phyloP scores from a whole-genome alignment of 768 basidiomycete genomes.

The Trametes meyenii region DNA sequence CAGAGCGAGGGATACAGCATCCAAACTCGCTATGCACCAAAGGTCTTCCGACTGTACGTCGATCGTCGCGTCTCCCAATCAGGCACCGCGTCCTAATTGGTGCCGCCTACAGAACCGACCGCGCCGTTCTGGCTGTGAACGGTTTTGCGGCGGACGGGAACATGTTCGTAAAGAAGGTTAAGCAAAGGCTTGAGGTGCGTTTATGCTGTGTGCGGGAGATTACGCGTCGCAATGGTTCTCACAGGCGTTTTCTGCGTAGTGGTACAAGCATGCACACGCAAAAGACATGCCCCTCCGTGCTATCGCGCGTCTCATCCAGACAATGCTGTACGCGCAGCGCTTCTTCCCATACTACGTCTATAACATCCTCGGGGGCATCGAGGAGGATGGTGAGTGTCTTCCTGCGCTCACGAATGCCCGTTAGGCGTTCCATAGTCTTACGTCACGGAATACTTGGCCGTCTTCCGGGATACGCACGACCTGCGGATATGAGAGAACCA shows the following conservation, averaged over 20 bases:
- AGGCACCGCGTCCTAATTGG: not conserved
- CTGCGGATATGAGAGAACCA: not conserved
- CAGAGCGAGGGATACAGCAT: constrained; percentile 98
- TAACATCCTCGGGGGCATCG: constrained; percentile 94
- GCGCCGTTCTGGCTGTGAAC: constrained; percentile 91
- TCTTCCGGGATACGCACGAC: no score
- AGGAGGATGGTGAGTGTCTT: constrained; percentile 84
- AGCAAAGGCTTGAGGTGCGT: constrained; percentile 91
- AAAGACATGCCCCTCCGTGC: constrained; percentile 97
- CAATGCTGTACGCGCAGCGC: constrained; percentile 93
- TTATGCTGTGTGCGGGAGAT: not conserved
- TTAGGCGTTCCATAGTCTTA: not conserved
- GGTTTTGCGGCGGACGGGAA: constrained; percentile 98
- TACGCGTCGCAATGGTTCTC: not conserved
- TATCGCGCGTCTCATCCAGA: constrained; percentile 97
- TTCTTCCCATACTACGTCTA: constrained; percentile 99
- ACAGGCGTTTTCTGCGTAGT: constrained; percentile 49
- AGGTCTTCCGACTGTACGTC: constrained; percentile 90
- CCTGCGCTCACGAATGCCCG: not conserved
- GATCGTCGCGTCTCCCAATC: constrained; percentile 11
- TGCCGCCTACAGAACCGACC: constrained; percentile 69
- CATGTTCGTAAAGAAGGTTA: constrained; percentile 95
- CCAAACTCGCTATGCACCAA: constrained; percentile 95
- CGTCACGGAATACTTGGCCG: no score
- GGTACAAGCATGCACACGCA: constrained; percentile 96